A percentile compares a stretch with the other conserved stretches of the same genome.
Conservation (phyloP, 2,329 filamentous ascomycete species). For the Fusarium floridanum region DNA sequence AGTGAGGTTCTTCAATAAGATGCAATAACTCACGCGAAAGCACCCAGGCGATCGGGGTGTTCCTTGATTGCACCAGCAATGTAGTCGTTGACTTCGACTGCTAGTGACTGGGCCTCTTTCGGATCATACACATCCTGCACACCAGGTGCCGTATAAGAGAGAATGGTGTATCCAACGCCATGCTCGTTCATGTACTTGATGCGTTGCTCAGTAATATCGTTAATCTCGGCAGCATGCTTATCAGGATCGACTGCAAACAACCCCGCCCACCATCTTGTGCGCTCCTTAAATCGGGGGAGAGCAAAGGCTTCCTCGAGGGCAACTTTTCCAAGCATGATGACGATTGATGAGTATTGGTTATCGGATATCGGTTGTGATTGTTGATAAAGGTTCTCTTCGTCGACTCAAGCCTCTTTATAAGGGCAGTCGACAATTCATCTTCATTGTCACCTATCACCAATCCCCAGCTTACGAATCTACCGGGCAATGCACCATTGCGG, state of each 20-base stretch:
- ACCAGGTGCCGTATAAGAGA: conserved; percentile 63
- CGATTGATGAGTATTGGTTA: too few relatives aligned
- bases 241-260: conserved; percentile 71
- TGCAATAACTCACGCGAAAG: conserved; percentile 56
- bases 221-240: conserved; percentile 68
- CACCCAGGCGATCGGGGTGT: conserved; percentile 58
- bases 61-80: conserved; percentile 54
- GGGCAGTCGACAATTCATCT: too few relatives aligned
- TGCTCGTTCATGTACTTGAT: conserved; percentile 60
- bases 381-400: too few relatives aligned
- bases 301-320: conserved; percentile 73
- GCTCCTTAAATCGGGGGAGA: conserved; percentile 69
- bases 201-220: conserved; percentile 56
- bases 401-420: too few relatives aligned
- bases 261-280: conserved; percentile 71
- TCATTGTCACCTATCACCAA: too few relatives aligned
- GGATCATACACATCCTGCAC: conserved; percentile 60
- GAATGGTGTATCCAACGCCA: conserved; percentile 62
- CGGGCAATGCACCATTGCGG: conserved; percentile 21
- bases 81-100: conserved; percentile 59
- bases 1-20: neutral
- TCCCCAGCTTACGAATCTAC: neutral
- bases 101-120: conserved; percentile 56
- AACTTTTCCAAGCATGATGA: conserved; percentile 69
- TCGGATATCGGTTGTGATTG: too few relatives aligned